Evolutionary conservation across 352 stramenopile genomes (phyloP).

Genomic region (Elongisporangium undulatum): DNA sequence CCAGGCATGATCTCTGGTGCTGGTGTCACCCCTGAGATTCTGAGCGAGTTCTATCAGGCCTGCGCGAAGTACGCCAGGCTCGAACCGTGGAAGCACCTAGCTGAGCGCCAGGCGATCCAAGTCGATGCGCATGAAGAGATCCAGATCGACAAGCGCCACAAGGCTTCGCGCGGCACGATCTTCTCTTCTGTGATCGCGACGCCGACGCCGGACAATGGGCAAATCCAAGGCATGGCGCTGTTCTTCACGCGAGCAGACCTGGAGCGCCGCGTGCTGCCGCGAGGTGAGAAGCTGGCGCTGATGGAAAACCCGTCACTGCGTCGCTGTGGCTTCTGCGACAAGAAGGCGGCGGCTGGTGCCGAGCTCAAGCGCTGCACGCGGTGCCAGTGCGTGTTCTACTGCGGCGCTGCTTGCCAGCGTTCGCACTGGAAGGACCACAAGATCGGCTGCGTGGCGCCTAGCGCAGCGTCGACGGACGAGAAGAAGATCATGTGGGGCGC

Average conservation of each 20-base stretch:
- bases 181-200: constrained; percentile 75
- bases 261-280: constrained; percentile 64
- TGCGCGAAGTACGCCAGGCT: constrained; percentile 60
- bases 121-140: constrained; percentile 70
- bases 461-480: constrained; percentile 15
- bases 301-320: constrained; percentile 70
- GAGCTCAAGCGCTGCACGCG: constrained; percentile 81
- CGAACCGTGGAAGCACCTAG: constrained; percentile 64
- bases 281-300: constrained; percentile 58
- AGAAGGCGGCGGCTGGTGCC: constrained; percentile 43
- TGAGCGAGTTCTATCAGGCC: constrained; percentile 55
- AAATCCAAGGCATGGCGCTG: constrained; percentile 71
- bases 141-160: constrained; percentile 53
- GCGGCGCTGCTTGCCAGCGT: constrained; percentile 64
- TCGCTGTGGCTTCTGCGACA: constrained; percentile 74
- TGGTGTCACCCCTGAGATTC: constrained; percentile 51
- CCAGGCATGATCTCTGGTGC: constrained; percentile 48
- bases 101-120: constrained; percentile 77
- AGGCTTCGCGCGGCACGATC: constrained; percentile 47
- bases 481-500: constrained; percentile 69
- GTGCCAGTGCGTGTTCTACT: constrained; percentile 86
- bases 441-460: constrained; percentile 58
- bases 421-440: constrained; percentile 83
- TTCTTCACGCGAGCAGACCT: constrained; percentile 78
- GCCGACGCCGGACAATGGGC: constrained; percentile 34